A percentile compares a stretch with the other conserved stretches of the same genome.
Conservation (phyloP, 2,329 filamentous ascomycete species). For the Rasamsonia emersonii region DNA sequence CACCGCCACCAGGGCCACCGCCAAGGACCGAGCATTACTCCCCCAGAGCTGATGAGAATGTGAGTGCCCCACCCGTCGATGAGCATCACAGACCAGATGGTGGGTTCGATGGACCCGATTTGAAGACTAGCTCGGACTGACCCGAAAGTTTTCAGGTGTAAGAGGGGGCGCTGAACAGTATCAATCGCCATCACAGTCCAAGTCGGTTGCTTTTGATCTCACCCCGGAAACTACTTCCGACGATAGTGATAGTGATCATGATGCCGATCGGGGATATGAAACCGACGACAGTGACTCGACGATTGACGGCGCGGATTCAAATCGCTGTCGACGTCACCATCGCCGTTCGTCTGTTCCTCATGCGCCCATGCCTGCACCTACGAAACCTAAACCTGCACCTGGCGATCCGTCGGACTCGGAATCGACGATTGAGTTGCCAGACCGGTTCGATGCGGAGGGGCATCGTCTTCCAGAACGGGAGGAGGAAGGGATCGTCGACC, state of each 20-base stretch:
- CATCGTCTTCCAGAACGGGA: conserved; percentile 24
- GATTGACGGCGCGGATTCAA: conserved; percentile 15
- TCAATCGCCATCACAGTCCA: conserved; percentile 16
- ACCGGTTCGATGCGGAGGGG: conserved; percentile 36
- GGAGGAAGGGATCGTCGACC: conserved; percentile 26
- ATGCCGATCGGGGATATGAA: conserved; percentile 30
- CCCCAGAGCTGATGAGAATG: conserved; percentile 40
- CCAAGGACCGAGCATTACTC: conserved; percentile 32
- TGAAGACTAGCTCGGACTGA: conserved; percentile 2
- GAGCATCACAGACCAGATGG: conserved; percentile 31
- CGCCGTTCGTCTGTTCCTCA: conserved; percentile 15
- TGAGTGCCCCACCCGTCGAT: conserved; percentile 37
- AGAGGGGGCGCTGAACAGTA: conserved; percentile 10
- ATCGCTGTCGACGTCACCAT: conserved; percentile 15
- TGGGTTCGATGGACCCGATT: conserved; percentile 30
- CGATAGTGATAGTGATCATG: conserved; percentile 1
- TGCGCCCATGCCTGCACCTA: background rate
- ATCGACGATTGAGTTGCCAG: conserved; percentile 35
- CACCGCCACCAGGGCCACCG: conserved; percentile 23
- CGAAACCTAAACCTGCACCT: conserved; percentile 1
- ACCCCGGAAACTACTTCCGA: conserved; percentile 8
- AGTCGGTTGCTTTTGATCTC: conserved; percentile 27
- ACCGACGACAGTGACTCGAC: conserved; percentile 35
- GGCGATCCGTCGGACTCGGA: conserved; percentile 27
- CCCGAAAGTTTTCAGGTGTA: conserved; percentile 13